phyloP scores from a whole-genome alignment of 148 eudicot species.

The Rhododendron mucronatum region DNA sequence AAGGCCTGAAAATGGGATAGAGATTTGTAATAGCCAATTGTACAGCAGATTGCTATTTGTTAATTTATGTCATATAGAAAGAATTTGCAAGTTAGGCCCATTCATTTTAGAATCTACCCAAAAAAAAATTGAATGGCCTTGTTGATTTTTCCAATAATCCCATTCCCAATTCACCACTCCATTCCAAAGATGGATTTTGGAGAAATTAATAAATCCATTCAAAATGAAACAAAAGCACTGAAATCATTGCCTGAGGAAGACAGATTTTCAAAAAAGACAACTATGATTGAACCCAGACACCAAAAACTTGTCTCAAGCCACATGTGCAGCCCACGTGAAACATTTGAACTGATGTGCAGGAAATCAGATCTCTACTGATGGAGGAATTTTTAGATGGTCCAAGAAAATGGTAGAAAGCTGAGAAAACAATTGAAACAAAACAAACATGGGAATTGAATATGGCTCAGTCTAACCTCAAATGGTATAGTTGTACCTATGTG shows the following conservation, averaged over 20 bases:
- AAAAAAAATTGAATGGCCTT: background rate
- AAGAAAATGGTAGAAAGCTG: constrained; percentile 4
- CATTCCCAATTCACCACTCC: background rate
- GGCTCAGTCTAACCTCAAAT: background rate
- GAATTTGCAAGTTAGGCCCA: background rate
- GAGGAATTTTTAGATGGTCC: constrained; percentile 1
- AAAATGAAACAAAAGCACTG: background rate
- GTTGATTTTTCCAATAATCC: background rate
- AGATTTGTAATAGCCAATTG: background rate
- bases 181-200: background rate
- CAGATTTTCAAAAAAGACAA: background rate
- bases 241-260: constrained; percentile 4
- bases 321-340: constrained; percentile 6
- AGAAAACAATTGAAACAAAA: background rate
- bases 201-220: background rate
- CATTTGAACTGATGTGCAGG: background rate
- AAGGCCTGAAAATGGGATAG: background rate
- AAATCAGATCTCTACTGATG: background rate
- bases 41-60: background rate
- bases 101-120: background rate
- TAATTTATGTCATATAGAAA: background rate
- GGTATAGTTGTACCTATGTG: background rate
- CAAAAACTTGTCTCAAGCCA: background rate
- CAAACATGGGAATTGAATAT: background rate
- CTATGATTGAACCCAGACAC: background rate